Conservation (phyloP, 139 green algal genomes). For the Chlorella sp. region DNA sequence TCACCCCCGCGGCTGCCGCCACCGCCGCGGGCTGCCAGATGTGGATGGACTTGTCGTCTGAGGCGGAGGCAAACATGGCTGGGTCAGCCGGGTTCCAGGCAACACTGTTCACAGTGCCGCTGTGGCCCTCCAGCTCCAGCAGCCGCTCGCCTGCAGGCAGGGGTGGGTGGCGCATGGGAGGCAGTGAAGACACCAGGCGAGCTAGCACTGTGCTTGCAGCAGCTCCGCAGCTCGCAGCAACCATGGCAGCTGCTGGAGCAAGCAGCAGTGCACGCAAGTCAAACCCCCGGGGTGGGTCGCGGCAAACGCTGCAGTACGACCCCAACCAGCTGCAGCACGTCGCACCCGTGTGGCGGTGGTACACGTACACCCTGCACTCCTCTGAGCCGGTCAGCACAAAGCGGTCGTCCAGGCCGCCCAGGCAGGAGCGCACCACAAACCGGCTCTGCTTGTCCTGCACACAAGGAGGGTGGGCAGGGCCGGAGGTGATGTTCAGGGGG, state of each 20-base stretch:
- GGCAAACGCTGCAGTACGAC: no score
- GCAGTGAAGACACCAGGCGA: no score
- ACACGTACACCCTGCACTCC: constrained; percentile 59
- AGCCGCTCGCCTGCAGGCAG: constrained; percentile 79
- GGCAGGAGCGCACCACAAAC: constrained; percentile 89
- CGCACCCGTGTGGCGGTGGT: background rate
- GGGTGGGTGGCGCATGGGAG: no score
- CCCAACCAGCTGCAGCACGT: no score
- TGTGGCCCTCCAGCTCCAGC: constrained; percentile 86
- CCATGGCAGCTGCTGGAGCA: no score
- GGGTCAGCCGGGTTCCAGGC: constrained; percentile 91
- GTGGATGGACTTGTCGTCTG: constrained; percentile 44
- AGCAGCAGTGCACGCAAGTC: no score
- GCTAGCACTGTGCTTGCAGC: no score
- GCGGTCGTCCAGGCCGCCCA: constrained; percentile 74
- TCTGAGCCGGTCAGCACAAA: constrained; percentile 89
- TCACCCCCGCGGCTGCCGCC: background rate
- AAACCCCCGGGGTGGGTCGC: no score
- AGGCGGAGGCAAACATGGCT: constrained; percentile 41
- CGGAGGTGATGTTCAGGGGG: background rate
- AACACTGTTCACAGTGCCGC: constrained; percentile 87
- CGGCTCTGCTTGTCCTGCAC: constrained; percentile 52
- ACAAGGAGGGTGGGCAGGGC: background rate
- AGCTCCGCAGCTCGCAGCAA: no score
- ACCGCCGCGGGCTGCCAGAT: constrained; percentile 38